phyloP scores from a whole-genome alignment of 129 eudicot species.

The Helianthus annuus region HanXRQr2.0-SUNRISE NC_035449.2:146996425-146996924 shows the following conservation, averaged over 20 bases:
- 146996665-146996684: not conserved
- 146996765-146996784: not conserved
- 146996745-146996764: too few species aligned
- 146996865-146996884: slow-evolving; percentile 75
- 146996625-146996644: not conserved
- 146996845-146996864: slow-evolving; percentile 69
- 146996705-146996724: not conserved
- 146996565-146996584: too few species aligned
- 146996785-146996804: not conserved
- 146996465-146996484: too few species aligned
- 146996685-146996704: not conserved
- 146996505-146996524: too few species aligned
- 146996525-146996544: too few species aligned
- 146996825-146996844: not conserved
- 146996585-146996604: too few species aligned
- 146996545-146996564: too few species aligned
- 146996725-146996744: not conserved
- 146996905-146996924: slow-evolving; percentile 78
- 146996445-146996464: too few species aligned
- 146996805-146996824: not conserved
- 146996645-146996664: too few species aligned
- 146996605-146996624: not conserved
- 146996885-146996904: slow-evolving; percentile 86
- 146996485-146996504: too few species aligned
- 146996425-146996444: too few species aligned